Conservation (phyloP, 2,329 filamentous ascomycete species). For the Seiridium unicorne region DNA sequence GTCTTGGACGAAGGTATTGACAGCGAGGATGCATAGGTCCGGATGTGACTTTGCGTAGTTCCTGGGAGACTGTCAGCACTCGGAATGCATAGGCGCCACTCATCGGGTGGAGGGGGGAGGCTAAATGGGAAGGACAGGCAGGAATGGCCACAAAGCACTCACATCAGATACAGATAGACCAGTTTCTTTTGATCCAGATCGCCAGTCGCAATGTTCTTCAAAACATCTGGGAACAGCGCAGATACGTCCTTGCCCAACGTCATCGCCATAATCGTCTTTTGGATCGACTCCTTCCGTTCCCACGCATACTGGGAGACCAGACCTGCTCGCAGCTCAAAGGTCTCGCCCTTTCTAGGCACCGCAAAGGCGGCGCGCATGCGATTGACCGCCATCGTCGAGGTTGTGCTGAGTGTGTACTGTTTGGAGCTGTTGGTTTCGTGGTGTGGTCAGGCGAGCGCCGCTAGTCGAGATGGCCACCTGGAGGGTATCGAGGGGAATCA, state of each 20-base stretch:
- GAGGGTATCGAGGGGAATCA: constrained; percentile 11
- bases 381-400: constrained; percentile 80
- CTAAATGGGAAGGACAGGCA: background rate
- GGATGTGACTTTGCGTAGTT: constrained; percentile 99
- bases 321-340: constrained; percentile 92
- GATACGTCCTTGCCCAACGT: constrained; percentile 98
- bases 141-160: constrained; percentile 27
- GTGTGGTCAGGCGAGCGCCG: constrained; percentile 10
- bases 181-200: constrained; percentile 99
- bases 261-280: constrained; percentile 99
- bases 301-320: constrained; percentile 98
- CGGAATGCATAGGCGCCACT: background rate
- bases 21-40: constrained; percentile 95
- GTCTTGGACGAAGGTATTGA: constrained; percentile 99
- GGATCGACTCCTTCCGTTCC: constrained; percentile 97
- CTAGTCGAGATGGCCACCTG: constrained; percentile 7
- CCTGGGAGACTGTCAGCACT: constrained; percentile 50
- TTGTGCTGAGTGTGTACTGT: constrained; percentile 11
- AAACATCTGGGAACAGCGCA: constrained; percentile 90
- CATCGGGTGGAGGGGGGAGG: background rate
- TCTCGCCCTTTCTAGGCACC: constrained; percentile 93
- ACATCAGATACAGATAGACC: constrained; percentile 98
- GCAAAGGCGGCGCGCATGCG: constrained; percentile 93
- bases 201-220: constrained; percentile 96
- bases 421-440: constrained; percentile 22